phyloP scores from a whole-genome alignment of 2,329 filamentous ascomycete species.

The Graphiopsis chlorocephala region DNA sequence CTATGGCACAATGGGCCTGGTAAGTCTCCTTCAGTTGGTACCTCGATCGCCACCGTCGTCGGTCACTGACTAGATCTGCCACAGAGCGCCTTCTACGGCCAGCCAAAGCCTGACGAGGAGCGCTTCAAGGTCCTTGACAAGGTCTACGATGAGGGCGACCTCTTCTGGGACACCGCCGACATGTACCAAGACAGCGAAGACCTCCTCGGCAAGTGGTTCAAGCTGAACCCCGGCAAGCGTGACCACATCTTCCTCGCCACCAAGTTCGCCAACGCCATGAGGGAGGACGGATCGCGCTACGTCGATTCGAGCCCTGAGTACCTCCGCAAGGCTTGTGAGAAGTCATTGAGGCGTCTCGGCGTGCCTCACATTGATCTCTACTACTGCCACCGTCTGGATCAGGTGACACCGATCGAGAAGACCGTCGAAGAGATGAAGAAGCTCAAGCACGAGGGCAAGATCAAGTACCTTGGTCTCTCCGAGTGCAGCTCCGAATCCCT shows the following conservation, averaged over 20 bases:
- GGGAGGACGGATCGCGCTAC: slow-evolving; percentile 37
- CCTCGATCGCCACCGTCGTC: neutral
- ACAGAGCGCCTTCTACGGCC: slow-evolving; percentile 44
- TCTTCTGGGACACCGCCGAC: slow-evolving; percentile 50
- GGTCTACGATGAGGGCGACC: slow-evolving; percentile 50
- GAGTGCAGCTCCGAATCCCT: slow-evolving; percentile 52
- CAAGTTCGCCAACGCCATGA: slow-evolving; percentile 50
- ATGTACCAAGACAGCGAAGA: slow-evolving; percentile 44
- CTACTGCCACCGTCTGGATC: slow-evolving; percentile 43
- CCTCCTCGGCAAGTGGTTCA: slow-evolving; percentile 42
- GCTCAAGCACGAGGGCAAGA: slow-evolving; percentile 53
- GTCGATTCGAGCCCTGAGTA: slow-evolving; percentile 35
- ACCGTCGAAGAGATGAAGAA: slow-evolving; percentile 51
- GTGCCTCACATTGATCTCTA: slow-evolving; percentile 44
- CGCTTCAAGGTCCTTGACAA: slow-evolving; percentile 52
- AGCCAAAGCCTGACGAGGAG: slow-evolving; percentile 49
- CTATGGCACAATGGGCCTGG: slow-evolving; percentile 55
- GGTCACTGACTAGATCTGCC: neutral
- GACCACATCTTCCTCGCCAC: slow-evolving; percentile 52
- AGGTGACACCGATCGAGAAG: slow-evolving; percentile 45
- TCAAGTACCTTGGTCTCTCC: slow-evolving; percentile 56
- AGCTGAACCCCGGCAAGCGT: slow-evolving; percentile 46
- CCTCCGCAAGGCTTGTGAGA: slow-evolving; percentile 38
- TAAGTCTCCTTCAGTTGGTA: neutral
- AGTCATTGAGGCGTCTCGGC: slow-evolving; percentile 41